These are phyloP conservation scores for Fusarium tjaetaba DNA, from an alignment of 2,329 filamentous ascomycete species.

Conservation along the genomic window DNA sequence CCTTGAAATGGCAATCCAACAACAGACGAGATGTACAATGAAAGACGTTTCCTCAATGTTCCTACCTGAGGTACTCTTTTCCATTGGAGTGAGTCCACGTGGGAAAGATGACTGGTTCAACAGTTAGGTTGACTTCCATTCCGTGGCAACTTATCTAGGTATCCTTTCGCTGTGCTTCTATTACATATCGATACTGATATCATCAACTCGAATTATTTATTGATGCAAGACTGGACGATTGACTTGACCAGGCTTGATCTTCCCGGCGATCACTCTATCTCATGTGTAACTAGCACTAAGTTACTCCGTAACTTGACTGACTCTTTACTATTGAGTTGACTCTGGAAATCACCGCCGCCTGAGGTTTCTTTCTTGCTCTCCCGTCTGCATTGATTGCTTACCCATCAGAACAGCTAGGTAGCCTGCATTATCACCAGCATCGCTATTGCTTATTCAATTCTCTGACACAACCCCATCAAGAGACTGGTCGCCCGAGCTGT, in stretches of 20 bases:
- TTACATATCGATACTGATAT: constrained; percentile 12
- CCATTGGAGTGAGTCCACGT: constrained; percentile 22
- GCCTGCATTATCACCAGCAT: background rate
- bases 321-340: constrained; percentile 2
- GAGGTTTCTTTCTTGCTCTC: constrained; percentile 8
- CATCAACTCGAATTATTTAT: background rate
- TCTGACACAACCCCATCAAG: background rate
- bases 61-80: background rate
- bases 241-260: background rate
- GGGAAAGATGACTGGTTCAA: constrained; percentile 16
- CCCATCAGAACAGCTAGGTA: background rate
- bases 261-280: constrained; percentile 13
- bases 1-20: background rate
- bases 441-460: background rate
- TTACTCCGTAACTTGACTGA: background rate
- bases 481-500: background rate
- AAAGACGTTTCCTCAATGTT: constrained; percentile 1
- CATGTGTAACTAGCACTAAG: background rate
- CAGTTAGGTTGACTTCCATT: background rate
- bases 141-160: background rate
- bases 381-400: constrained; percentile 1
- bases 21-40: background rate
- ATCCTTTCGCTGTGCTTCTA: constrained; percentile 4
- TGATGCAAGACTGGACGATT: background rate
- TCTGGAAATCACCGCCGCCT: background rate